These are phyloP conservation scores for Monosporascus cannonballus DNA, from an alignment of 2,329 filamentous ascomycete species.

Conservation along the genomic window DNA sequence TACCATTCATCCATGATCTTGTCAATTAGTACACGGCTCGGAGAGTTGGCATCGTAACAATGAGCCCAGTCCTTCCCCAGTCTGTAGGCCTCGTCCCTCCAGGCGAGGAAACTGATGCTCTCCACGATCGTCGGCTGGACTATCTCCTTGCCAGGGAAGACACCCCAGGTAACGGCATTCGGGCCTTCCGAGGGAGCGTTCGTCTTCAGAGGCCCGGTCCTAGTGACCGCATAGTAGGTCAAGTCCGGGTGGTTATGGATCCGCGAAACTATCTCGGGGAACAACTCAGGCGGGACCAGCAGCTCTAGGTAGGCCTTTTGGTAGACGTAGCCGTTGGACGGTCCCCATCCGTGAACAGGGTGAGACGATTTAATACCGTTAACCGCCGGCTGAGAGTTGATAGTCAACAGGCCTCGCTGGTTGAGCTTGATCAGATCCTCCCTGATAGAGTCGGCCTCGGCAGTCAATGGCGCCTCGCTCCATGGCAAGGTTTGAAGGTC, in stretches of 20 bases:
- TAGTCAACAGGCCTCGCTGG: conserved; percentile 78
- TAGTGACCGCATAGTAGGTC: conserved; percentile 92
- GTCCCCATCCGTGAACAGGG: conserved; percentile 88
- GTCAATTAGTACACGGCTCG: conserved; percentile 74
- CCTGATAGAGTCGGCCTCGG: conserved; percentile 74
- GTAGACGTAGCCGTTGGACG: conserved; percentile 91
- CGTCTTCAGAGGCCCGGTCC: conserved; percentile 71
- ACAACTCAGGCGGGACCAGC: conserved; percentile 73
- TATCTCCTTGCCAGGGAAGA: conserved; percentile 97
- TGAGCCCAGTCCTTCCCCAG: conserved; percentile 91
- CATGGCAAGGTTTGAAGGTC: conserved; percentile 81
- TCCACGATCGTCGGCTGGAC: conserved; percentile 99
- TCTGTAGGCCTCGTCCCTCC: conserved; percentile 96
- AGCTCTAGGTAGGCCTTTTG: conserved; percentile 97
- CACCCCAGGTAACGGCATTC: conserved; percentile 98
- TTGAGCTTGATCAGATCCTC: conserved; percentile 76
- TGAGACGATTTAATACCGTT: conserved; percentile 85
- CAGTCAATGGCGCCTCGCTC: conserved; percentile 84
- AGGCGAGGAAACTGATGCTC: conserved; percentile 93
- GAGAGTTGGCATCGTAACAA: conserved; percentile 72
- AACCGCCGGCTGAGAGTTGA: conserved; percentile 96
- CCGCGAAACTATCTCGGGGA: conserved; percentile 68
- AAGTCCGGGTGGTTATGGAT: conserved; percentile 75
- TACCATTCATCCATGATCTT: conserved; percentile 87
- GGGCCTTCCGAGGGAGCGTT: conserved; percentile 82